Percentiles rank a stretch among this genome's conserved stretches.
These are phyloP conservation scores for Mortierella antarctica DNA, from an alignment of 192 early-diverging fungal genomes.

Conservation along the genomic window DNA sequence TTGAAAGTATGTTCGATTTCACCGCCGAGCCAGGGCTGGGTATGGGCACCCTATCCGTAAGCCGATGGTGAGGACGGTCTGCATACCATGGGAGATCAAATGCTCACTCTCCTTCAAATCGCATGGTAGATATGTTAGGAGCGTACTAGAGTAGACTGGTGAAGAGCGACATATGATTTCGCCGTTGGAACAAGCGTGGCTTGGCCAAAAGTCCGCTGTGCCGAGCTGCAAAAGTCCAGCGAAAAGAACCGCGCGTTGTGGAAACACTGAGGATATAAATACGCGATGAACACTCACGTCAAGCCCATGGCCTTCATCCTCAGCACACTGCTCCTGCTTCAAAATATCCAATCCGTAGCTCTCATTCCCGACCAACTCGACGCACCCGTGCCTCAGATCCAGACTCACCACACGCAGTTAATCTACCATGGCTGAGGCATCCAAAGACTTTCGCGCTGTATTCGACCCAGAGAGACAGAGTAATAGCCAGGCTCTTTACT, in stretches of 20 bases:
- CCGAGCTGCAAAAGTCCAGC: not conserved
- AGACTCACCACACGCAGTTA: not conserved
- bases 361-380: not conserved
- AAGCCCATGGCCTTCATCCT: not conserved
- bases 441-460: constrained; percentile 34
- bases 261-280: not conserved
- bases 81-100: no score
- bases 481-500: not conserved
- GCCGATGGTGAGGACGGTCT: no score
- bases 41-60: no score
- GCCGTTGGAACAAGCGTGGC: not conserved
- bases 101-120: no score
- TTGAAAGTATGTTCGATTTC: no score
- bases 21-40: no score
- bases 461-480: constrained; percentile 46
- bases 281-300: not conserved
- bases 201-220: not conserved
- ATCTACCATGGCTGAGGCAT: constrained; percentile 26
- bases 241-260: constrained; percentile 7
- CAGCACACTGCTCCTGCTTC: not conserved
- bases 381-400: not conserved
- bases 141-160: not conserved
- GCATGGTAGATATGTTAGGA: no score
- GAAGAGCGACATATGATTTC: not conserved
- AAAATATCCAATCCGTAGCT: not conserved